A percentile compares a stretch with the other conserved stretches of the same genome.
These are phyloP conservation scores for Thalassia testudinum DNA, from an alignment of 116 monocot species.

Conservation along the genomic window DNA sequence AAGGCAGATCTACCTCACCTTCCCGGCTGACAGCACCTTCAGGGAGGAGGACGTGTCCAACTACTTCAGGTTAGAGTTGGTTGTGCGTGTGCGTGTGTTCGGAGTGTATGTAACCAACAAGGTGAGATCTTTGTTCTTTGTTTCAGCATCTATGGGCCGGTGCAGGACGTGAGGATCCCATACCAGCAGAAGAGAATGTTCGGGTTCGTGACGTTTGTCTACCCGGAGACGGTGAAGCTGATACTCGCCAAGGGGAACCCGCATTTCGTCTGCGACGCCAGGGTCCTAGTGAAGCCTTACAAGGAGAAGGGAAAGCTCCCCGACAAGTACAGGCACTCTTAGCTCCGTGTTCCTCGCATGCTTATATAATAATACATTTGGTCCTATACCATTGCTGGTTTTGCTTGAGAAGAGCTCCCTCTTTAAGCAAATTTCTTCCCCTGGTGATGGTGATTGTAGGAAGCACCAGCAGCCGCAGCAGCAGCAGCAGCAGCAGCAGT, in stretches of 20 bases:
- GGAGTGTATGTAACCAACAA: not conserved
- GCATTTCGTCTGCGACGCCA: slow-evolving; percentile 67
- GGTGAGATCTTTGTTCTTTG: not conserved
- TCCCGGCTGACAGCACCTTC: slow-evolving; percentile 89
- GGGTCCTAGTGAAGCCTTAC: slow-evolving; percentile 92
- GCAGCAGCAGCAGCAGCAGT: slow-evolving; percentile 33
- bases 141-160: slow-evolving; percentile 73
- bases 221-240: slow-evolving; percentile 57
- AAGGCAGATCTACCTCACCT: slow-evolving; percentile 94
- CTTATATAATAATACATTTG: not conserved
- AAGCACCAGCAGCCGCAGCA: slow-evolving; percentile 29
- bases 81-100: not conserved
- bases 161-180: slow-evolving; percentile 95
- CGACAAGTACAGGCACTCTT: slow-evolving; percentile 53
- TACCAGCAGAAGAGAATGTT: slow-evolving; percentile 92
- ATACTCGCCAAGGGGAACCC: slow-evolving; percentile 63
- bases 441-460: slow-evolving; percentile 4
- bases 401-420: too few relatives aligned
- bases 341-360: not conserved
- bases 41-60: slow-evolving; percentile 70
- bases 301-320: slow-evolving; percentile 69
- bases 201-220: slow-evolving; percentile 83
- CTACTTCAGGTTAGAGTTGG: slow-evolving; percentile 51
- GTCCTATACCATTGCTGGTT: too few relatives aligned
- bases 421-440: not conserved